Evolutionary conservation across 2,329 filamentous ascomycete species (phyloP).

Genomic region (Sphaerulina populicola): DNA sequence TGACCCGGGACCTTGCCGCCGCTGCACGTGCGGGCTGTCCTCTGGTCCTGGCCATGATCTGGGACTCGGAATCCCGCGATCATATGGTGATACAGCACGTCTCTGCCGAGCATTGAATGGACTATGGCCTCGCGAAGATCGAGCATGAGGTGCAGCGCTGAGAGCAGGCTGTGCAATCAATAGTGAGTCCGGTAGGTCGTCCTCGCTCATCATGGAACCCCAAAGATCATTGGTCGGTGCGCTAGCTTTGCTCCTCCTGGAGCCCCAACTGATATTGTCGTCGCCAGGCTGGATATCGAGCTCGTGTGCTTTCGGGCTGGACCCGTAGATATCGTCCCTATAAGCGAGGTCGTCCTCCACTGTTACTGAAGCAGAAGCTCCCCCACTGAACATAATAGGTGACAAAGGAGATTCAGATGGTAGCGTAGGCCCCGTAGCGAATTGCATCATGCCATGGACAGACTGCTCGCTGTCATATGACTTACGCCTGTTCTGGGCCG

Average conservation of each 20-base stretch:
- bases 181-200: conserved; percentile 28
- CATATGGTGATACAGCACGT: conserved; percentile 23
- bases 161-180: conserved; percentile 17
- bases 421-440: conserved; percentile 5
- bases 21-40: conserved; percentile 17
- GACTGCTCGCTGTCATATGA: conserved; percentile 2
- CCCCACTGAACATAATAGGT: neutral
- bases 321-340: conserved; percentile 30
- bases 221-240: conserved; percentile 27
- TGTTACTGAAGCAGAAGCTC: neutral
- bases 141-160: conserved; percentile 9
- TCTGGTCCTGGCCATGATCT: conserved; percentile 28
- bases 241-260: conserved; percentile 26
- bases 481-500: neutral
- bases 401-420: neutral
- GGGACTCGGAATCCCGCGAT: conserved; percentile 20
- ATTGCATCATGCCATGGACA: conserved; percentile 1
- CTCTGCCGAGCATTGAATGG: conserved; percentile 17
- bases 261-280: conserved; percentile 33
- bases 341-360: conserved; percentile 37
- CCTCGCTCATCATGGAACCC: conserved; percentile 28
- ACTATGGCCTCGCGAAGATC: conserved; percentile 18
- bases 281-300: conserved; percentile 32
- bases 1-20: conserved; percentile 20
- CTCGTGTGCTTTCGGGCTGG: conserved; percentile 7